A percentile compares a stretch with the other conserved stretches of the same genome.
phyloP scores from a whole-genome alignment of 1,139 yeast genomes.

The Yamadazyma jaroonii region DNA sequence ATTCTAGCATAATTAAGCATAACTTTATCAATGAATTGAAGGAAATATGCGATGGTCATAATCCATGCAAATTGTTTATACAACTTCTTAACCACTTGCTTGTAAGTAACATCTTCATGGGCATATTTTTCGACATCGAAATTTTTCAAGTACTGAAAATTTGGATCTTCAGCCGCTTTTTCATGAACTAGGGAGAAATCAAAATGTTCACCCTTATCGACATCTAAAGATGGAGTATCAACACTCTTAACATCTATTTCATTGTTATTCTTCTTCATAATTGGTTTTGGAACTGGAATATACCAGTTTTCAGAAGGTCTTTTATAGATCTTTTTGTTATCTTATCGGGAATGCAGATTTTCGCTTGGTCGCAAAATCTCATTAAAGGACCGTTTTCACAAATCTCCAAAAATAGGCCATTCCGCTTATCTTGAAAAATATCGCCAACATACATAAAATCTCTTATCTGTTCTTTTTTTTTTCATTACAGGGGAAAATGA shows the following conservation, averaged over 20 bases:
- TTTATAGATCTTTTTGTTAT: background rate
- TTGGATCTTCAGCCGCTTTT: conserved; percentile 11
- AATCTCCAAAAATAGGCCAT: too few species aligned
- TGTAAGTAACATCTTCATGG: conserved; percentile 13
- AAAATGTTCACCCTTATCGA: conserved; percentile 3
- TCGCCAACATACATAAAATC: background rate
- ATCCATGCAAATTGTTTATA: conserved; percentile 49
- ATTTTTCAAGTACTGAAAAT: conserved; percentile 14
- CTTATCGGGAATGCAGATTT: background rate
- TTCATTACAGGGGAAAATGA: too few species aligned
- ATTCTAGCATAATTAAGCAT: conserved; percentile 46
- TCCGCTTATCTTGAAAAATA: too few species aligned
- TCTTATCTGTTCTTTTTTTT: conserved; percentile 3
- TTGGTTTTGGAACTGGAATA: background rate
- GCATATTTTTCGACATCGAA: conserved; percentile 15
- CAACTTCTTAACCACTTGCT: conserved; percentile 13
- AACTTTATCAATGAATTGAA: conserved; percentile 45
- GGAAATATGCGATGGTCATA: conserved; percentile 26
- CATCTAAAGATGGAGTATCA: conserved; percentile 8
- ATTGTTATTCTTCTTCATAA: conserved; percentile 1
- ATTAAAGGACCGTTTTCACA: too few species aligned
- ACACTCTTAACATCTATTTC: conserved; percentile 12
- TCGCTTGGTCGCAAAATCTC: background rate
- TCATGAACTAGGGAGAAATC: conserved; percentile 2
- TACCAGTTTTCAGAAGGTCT: too few species aligned